Evolutionary conservation across 2,329 filamentous ascomycete species (phyloP).

Genomic region (Exophiala oligosperma): DNA sequence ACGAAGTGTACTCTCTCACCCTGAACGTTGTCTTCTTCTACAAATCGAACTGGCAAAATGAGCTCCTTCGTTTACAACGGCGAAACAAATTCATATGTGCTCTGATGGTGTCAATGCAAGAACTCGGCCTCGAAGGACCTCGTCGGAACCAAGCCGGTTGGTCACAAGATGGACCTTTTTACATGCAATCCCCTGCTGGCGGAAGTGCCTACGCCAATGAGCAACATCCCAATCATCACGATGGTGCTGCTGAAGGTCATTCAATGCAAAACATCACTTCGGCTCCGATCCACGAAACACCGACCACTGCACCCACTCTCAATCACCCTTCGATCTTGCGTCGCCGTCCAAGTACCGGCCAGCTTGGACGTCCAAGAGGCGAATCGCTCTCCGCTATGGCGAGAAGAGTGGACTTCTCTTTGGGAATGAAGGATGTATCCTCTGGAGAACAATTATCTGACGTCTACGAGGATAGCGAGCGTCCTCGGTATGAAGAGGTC

Average conservation of each 20-base stretch:
- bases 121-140: conserved; percentile 82
- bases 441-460: conserved; percentile 63
- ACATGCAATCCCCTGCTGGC: conserved; percentile 39
- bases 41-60: conserved; percentile 96
- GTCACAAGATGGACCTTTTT: conserved; percentile 66
- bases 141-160: conserved; percentile 70
- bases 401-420: conserved; percentile 68
- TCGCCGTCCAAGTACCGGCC: conserved; percentile 42
- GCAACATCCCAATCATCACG: too few species aligned
- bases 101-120: conserved; percentile 80
- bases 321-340: conserved; percentile 58
- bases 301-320: conserved; percentile 2
- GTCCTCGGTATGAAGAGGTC: conserved; percentile 37
- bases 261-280: conserved; percentile 25
- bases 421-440: conserved; percentile 63
- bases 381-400: conserved; percentile 60
- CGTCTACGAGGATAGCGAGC: conserved; percentile 59
- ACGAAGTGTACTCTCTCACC: conserved; percentile 79
- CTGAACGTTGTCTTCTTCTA: conserved; percentile 97
- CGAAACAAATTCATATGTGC: conserved; percentile 95
- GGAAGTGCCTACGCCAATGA: too few species aligned
- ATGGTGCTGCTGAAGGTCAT: too few species aligned
- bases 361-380: conserved; percentile 49
- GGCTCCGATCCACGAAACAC: conserved; percentile 22
- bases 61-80: conserved; percentile 81